Evolutionary conservation across 2,329 filamentous ascomycete genomes (phyloP), one percentile per base, ranked within the genome.

Genomic region (Fusarium devonianum): DNA sequence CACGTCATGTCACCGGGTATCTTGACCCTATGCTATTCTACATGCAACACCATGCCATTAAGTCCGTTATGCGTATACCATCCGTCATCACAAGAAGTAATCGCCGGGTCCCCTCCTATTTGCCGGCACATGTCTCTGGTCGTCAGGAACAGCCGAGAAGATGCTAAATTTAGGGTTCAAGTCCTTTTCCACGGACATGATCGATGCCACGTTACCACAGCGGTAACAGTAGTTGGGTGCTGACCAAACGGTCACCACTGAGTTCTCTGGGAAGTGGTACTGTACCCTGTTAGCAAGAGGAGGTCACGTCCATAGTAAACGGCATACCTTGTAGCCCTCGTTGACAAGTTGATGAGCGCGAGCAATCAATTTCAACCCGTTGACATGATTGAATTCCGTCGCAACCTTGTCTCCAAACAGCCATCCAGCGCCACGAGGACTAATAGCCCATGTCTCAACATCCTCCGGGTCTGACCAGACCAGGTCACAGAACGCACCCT

Each of bases 391-490:
- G 72, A 99, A 99, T 71, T 99, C 97, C 61, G 88, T 94, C 33
- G 97, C 94, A 14, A 99, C 94, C 75, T 97, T 95, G 47, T 94
- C 92, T 23, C 94, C 94, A 71, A 99, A 99, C 1, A 96, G 90
- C 78, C 97, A 99, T 1, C 94, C 94, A n/a, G 94, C 94, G 25
- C 94, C 94, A 64, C 94, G 83, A 7, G 94, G 94, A 49, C 91
- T 96, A 49, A 99, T 84, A 12, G 90, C 93, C 81, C 97, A 99
- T 58, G 97, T 95, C 66, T 97, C 93, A 38, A 95, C 86, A 62
- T 99, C 94, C 68, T 99, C 94, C 1, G 94, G 94, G 69, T 99
- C 94, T 44, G 91, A 96, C 94, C 94, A 99, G 6, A 99, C 94
- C 28, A 99, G 77, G 70, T 99, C 94, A 39, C 94, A 96, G 85